Evolutionary conservation across 176 grass and related monocot species (phyloP), one percentile per base, ranked within the genome.

Genomic region (Chrysopogon serrulatus): DNA sequence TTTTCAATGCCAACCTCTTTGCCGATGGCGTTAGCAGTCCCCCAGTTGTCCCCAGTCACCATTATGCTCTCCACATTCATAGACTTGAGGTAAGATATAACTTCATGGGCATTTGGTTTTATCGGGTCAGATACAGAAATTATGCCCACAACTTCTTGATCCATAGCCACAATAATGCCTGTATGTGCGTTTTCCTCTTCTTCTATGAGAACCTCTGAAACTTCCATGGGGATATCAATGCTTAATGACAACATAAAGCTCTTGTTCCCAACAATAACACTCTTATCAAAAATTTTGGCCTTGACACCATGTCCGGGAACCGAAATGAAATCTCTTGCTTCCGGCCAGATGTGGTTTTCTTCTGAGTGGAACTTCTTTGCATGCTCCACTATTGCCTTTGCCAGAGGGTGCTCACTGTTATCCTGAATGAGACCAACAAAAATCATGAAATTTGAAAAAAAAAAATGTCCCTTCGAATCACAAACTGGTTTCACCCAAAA

Each of bases 21-120:
- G n/a, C 91, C 85, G 42, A 98, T 98, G 33, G 96, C 91, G 5
- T 95, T 98, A 65, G 96, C 96, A 6, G 96, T 98, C 18, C 91
- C 93, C 96, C 87, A 98, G 83, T 98, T 98, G 74, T 98, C 96
- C 21, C 96, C 96, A 9, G 96, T 98, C 73, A 98, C 93, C 96
- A 98, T 98, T 83, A 98, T 95, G 56, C 96, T 90, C 69, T 98
- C 89, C 85, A 98, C 91, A 43, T 90, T 90, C 89, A 95, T 98
- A 27, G 91, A 95, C 57, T 65, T 83, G 23, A 98, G 91, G 75
- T 95, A 85, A 9, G 91, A 85, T 90, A 95, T 92, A 7, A 92
- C 96, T 68, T 95, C 85, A 54, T 39, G 56, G 43, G 93, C 96
- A 67, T 86, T 83, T 70, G 91, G 91, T 59, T 98, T 98, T 80